Base-by-base conservation (phyloP, 441 rosid species). In the Dalechampia spathulata region DNA sequence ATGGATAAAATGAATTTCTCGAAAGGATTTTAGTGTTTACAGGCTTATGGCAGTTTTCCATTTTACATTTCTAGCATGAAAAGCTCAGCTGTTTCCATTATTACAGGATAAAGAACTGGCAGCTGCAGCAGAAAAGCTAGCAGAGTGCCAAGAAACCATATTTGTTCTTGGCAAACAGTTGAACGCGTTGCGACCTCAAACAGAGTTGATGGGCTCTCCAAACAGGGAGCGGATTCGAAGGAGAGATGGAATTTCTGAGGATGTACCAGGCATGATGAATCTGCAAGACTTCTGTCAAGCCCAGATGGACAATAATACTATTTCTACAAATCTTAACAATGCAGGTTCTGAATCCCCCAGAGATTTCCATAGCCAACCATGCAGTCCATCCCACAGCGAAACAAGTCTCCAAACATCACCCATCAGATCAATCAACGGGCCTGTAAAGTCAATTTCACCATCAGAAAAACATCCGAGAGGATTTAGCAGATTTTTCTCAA, bases 131-230 rank as follows among this genome's bases (percentile, higher is more conserved):
- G 96, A 83, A 74, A 92, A 83, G 75, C 77, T 92, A 62, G 90
- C 90, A 2, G 96, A 92, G 75, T 92, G 99, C 72, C 99, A 92
- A 61, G 86, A 86, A 73, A 92, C 99, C 12, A 92, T 92, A 77
- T 75, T 86, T 66, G 83, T 89, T 56, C 88, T 92, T 0, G 96
- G 96, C 50, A 86, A 77, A 74, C 98, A 92, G 72, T 67, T 92
- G 59, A 78, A 86, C 34, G 66, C 87, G 14, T 65, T 92, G 48
- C 83, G 73, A 40, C 96, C 94, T 48, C 90, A 75, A 62, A 37
- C 83, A 30, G 94, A 89, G 41, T 8, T 46, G n/a, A 67, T 62
- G 25, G 76, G 77, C 55, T 83, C 83, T 64, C 78, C 82, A 2
- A 37, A 48, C 61, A 74, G 63, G 2, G 81, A 73, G 25, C 76